A percentile compares a stretch with the other conserved stretches of the same genome.
Conservation (phyloP, 768 basidiomycete genomes). For the Rhodotorula toruloides region DNA sequence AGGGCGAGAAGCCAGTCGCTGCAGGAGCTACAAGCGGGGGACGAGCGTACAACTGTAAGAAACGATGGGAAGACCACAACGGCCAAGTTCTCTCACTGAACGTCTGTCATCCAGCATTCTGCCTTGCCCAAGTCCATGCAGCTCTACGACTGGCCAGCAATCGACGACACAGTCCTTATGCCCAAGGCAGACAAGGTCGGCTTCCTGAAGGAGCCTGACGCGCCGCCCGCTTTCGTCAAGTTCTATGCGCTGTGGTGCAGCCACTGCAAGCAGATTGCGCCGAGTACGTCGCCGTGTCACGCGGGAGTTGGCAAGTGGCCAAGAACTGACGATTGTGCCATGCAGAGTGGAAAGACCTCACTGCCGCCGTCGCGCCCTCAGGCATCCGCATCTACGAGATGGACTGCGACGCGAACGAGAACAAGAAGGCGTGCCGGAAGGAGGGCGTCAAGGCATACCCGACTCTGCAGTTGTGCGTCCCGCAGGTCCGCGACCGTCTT, state of each 20-base stretch:
- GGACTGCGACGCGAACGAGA: constrained; percentile 65
- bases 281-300: constrained; percentile 44
- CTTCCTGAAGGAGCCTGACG: constrained; percentile 32
- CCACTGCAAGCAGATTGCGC: constrained; percentile 92
- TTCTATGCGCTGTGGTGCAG: constrained; percentile 97
- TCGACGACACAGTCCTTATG: constrained; percentile 18
- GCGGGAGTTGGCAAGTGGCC: not conserved
- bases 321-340: not conserved
- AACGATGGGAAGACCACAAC: not conserved
- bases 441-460: constrained; percentile 76
- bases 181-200: constrained; percentile 4
- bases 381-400: constrained; percentile 77
- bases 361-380: constrained; percentile 58
- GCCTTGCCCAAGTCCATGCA: not conserved
- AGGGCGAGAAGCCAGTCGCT: not conserved
- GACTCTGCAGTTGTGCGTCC: constrained; percentile 64
- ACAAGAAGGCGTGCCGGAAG: constrained; percentile 61
- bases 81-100: not conserved
- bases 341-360: constrained; percentile 68
- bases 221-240: constrained; percentile 61
- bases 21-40: not conserved
- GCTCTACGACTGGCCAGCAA: not conserved
- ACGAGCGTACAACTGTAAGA: not conserved
- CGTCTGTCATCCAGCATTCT: constrained; percentile 23
- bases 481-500: too few relatives aligned